Evolutionary conservation across 176 grass and related monocot species (phyloP).

Genomic region (maize (Zea mays)): DNA sequence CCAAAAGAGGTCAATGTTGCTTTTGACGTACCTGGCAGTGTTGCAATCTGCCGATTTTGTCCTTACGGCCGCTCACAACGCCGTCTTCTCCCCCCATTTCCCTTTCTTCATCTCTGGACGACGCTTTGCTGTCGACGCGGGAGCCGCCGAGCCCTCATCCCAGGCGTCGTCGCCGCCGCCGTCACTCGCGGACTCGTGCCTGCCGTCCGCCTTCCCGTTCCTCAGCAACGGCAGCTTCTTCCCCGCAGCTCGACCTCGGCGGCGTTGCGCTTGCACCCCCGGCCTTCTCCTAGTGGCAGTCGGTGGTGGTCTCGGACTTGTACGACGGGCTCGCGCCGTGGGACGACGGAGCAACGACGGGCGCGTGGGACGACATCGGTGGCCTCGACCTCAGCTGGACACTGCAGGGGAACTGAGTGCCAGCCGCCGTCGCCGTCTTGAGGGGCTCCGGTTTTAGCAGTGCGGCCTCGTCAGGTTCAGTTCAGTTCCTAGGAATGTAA

Average conservation of each 20-base stretch:
- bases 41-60: too few relatives aligned
- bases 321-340: constrained; percentile 26
- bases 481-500: constrained; percentile 16
- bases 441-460: constrained; percentile 53
- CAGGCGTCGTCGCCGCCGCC: too few relatives aligned
- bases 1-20: too few relatives aligned
- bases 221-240: constrained; percentile 40
- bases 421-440: constrained; percentile 12
- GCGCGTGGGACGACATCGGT: constrained; percentile 45
- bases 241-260: constrained; percentile 30
- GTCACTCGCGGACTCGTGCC: not conserved
- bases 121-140: too few relatives aligned
- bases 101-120: too few relatives aligned
- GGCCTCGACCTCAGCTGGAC: constrained; percentile 39
- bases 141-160: not conserved
- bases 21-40: too few relatives aligned
- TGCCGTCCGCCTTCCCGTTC: constrained; percentile 35
- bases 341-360: constrained; percentile 8
- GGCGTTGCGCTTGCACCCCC: not conserved
- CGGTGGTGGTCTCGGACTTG: not conserved
- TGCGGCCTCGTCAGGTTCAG: constrained; percentile 44
- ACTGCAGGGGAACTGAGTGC: constrained; percentile 31
- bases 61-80: too few relatives aligned
- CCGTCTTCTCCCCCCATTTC: too few relatives aligned
- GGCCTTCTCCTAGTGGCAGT: constrained; percentile 22